A percentile compares a stretch with the other conserved stretches of the same genome.
Conservation (phyloP, 305 asterid species). For the Monarda citriodora region DNA sequence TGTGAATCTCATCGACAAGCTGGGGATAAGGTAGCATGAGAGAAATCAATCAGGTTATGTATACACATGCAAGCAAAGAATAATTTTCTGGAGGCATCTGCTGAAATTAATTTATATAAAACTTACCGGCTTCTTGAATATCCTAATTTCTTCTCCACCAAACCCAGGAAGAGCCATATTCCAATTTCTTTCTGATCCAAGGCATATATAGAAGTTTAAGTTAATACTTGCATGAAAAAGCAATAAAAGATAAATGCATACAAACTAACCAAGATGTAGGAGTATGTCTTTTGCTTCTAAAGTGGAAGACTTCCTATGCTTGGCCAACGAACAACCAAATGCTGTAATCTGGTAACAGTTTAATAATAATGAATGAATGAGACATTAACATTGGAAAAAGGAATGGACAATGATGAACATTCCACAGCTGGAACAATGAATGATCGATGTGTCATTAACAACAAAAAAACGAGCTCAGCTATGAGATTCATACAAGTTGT, state of each 20-base stretch:
- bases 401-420: background rate
- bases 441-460: background rate
- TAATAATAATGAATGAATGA: slow-evolving; percentile 7
- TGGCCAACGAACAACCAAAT: slow-evolving; percentile 91
- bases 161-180: slow-evolving; percentile 85
- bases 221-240: slow-evolving; percentile 7
- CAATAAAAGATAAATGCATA: background rate
- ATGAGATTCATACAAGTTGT: slow-evolving; percentile 5
- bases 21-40: slow-evolving; percentile 36
- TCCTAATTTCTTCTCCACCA: slow-evolving; percentile 93
- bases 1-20: slow-evolving; percentile 74
- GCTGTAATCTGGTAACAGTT: slow-evolving; percentile 56
- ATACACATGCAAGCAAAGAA: background rate
- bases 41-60: slow-evolving; percentile 14
- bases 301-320: slow-evolving; percentile 88
- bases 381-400: slow-evolving; percentile 1
- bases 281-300: slow-evolving; percentile 95
- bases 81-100: background rate
- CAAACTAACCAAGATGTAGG: slow-evolving; percentile 82
- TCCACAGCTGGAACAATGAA: slow-evolving; percentile 5
- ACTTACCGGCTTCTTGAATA: slow-evolving; percentile 75
- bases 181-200: slow-evolving; percentile 87
- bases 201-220: slow-evolving; percentile 25
- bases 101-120: slow-evolving; percentile 11
- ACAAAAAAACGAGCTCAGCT: background rate